Evolutionary conservation across 257 asterid species (phyloP).

Genomic region (Catharanthus roseus): DNA sequence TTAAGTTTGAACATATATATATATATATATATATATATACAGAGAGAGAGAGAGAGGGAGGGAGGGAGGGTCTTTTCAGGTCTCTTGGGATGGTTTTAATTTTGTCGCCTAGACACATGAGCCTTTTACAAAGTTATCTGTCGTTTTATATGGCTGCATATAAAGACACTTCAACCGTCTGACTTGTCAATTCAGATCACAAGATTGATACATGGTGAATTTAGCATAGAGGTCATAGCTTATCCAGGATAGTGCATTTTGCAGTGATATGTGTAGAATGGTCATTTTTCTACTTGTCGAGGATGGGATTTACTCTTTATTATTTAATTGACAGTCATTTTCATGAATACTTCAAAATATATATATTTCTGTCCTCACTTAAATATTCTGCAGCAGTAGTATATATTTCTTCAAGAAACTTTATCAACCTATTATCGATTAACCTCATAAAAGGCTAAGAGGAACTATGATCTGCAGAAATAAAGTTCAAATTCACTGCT

Average conservation of each 20-base stretch:
- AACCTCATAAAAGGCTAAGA: neutral
- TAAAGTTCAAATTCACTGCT: neutral
- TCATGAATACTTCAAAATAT: neutral
- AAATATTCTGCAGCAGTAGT: neutral
- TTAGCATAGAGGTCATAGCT: neutral
- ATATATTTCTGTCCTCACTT: neutral
- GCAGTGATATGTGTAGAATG: neutral
- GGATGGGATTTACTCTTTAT: neutral
- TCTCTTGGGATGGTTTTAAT: no score
- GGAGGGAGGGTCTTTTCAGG: no score
- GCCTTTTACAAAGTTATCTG: no score
- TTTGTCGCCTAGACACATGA: no score
- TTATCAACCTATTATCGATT: neutral
- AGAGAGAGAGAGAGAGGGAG: no score
- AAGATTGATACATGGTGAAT: no score
- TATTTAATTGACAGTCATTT: neutral
- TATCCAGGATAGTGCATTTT: neutral
- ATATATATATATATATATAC: no score
- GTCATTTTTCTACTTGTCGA: neutral
- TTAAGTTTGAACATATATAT: neutral
- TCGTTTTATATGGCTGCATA: no score
- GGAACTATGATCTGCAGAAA: neutral
- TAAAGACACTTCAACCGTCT: no score
- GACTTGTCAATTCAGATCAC: no score
- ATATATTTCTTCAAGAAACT: neutral